These are phyloP conservation scores for Cladosporium sp. DNA, from an alignment of 2,329 filamentous ascomycete genomes.

Conservation along the genomic window DNA sequence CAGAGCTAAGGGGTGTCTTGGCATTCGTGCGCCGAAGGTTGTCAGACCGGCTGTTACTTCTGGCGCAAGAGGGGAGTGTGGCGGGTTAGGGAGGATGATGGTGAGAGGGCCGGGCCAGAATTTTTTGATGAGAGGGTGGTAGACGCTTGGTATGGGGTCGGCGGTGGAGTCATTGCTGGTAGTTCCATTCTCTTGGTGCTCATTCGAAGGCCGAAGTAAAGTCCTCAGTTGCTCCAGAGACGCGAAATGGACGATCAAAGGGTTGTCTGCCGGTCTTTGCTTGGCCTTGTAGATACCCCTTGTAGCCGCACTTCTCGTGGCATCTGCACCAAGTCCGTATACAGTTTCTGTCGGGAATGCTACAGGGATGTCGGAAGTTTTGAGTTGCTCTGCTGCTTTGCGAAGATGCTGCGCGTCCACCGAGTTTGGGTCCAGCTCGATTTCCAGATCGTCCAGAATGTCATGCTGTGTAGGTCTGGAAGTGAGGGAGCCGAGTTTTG, in stretches of 20 bases:
- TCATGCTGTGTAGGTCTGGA: constrained; percentile 26
- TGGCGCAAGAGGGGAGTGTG: constrained; percentile 67
- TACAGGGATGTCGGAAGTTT: constrained; percentile 66
- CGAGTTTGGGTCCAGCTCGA: constrained; percentile 30
- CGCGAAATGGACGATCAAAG: constrained; percentile 86
- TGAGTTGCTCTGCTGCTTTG: constrained; percentile 63
- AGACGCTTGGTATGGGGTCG: constrained; percentile 65
- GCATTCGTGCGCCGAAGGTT: constrained; percentile 90
- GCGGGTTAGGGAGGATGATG: constrained; percentile 74
- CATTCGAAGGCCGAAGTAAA: constrained; percentile 46
- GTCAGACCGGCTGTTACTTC: constrained; percentile 82
- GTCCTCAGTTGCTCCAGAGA: constrained; percentile 70
- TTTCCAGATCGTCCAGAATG: constrained; percentile 32
- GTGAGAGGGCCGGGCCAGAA: constrained; percentile 97
- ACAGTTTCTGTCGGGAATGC: constrained; percentile 98
- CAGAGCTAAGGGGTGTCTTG: constrained; percentile 75
- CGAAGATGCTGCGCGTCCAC: constrained; percentile 51
- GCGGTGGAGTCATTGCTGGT: constrained; percentile 19
- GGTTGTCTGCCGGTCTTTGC: constrained; percentile 86
- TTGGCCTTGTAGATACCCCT: constrained; percentile 91
- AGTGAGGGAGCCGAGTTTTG: constrained; percentile 35
- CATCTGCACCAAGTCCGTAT: constrained; percentile 94
- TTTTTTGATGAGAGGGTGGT: constrained; percentile 67
- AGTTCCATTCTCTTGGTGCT: constrained; percentile 4
- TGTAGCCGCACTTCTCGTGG: constrained; percentile 76